These are phyloP conservation scores for Suhomyces anneliseae DNA, from an alignment of 1,139 yeast genomes.

Conservation along the genomic window DNA sequence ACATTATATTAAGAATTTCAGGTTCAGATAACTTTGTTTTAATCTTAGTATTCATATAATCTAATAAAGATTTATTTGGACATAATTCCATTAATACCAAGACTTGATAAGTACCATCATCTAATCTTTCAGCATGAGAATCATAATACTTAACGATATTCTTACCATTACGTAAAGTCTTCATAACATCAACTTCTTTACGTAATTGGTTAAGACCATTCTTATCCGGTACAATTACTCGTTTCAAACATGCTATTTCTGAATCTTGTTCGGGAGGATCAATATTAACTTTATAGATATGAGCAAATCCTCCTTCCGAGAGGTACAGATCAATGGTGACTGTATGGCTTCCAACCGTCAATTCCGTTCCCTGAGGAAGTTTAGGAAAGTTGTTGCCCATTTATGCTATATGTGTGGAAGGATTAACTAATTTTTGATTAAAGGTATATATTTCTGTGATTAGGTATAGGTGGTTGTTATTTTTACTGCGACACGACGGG, in stretches of 20 bases:
- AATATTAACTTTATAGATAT: conserved; percentile 59
- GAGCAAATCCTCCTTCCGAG: conserved; percentile 53
- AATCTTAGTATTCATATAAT: conserved; percentile 70
- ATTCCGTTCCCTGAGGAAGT: conserved; percentile 42
- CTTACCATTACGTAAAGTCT: conserved; percentile 53
- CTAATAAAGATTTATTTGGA: conserved; percentile 68
- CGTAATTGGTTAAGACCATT: conserved; percentile 62
- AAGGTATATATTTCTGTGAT: neutral
- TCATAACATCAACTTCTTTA: conserved; percentile 83
- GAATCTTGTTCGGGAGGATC: conserved; percentile 38
- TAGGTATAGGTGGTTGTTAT: neutral
- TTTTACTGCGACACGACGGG: neutral
- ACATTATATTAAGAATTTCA: conserved; percentile 66
- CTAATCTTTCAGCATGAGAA: conserved; percentile 71
- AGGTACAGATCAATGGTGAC: conserved; percentile 39
- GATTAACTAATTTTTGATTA: neutral
- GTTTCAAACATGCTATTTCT: conserved; percentile 63
- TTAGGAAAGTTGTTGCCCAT: conserved; percentile 30
- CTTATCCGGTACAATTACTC: conserved; percentile 74
- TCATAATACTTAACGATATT: conserved; percentile 70
- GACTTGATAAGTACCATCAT: conserved; percentile 63
- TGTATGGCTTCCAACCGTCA: conserved; percentile 45
- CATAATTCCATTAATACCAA: conserved; percentile 77
- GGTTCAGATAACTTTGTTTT: conserved; percentile 60
- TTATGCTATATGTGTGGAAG: neutral